Evolutionary conservation across 257 asterid species (phyloP).

Genomic region (Voacanga thouarsii): DNA sequence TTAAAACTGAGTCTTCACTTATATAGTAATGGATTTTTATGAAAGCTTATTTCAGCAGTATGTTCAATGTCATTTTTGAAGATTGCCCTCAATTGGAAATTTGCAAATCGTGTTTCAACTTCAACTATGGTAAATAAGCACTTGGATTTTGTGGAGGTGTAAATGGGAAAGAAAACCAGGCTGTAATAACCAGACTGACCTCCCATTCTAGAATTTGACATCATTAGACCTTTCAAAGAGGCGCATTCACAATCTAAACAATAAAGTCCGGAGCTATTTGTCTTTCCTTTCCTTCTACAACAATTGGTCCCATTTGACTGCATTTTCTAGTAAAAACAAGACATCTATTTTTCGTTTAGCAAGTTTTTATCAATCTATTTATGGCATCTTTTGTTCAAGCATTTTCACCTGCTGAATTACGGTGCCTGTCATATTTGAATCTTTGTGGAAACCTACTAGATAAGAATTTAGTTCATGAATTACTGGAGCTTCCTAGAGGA

Average conservation of each 20-base stretch:
- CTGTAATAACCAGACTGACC: slow-evolving; percentile 40
- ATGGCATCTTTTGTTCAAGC: slow-evolving; percentile 42
- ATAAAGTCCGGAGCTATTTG: slow-evolving; percentile 42
- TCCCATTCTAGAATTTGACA: slow-evolving; percentile 39
- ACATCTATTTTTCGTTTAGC: slow-evolving; percentile 14
- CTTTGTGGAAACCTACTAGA: slow-evolving; percentile 68
- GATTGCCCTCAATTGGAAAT: too few relatives aligned
- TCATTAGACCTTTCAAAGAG: slow-evolving; percentile 84
- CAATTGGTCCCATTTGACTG: neutral
- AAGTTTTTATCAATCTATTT: slow-evolving; percentile 16
- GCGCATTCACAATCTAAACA: slow-evolving; percentile 58
- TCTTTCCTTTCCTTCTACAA: slow-evolving; percentile 8
- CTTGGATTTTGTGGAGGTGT: slow-evolving; percentile 90
- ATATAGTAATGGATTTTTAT: too few relatives aligned
- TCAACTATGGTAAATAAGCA: slow-evolving; percentile 72
- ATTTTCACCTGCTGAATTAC: slow-evolving; percentile 64
- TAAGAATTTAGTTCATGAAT: slow-evolving; percentile 42
- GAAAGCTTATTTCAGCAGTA: too few relatives aligned
- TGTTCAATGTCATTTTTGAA: too few relatives aligned
- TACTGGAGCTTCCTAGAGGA: slow-evolving; percentile 54
- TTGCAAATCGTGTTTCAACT: slow-evolving; percentile 63
- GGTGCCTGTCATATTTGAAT: slow-evolving; percentile 65
- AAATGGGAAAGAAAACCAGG: slow-evolving; percentile 57
- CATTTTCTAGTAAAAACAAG: neutral
- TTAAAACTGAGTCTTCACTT: too few relatives aligned